Percentiles rank a stretch among this genome's conserved stretches.
Conservation (phyloP, 2,329 filamentous ascomycete species). For the Alternaria sp. region DNA sequence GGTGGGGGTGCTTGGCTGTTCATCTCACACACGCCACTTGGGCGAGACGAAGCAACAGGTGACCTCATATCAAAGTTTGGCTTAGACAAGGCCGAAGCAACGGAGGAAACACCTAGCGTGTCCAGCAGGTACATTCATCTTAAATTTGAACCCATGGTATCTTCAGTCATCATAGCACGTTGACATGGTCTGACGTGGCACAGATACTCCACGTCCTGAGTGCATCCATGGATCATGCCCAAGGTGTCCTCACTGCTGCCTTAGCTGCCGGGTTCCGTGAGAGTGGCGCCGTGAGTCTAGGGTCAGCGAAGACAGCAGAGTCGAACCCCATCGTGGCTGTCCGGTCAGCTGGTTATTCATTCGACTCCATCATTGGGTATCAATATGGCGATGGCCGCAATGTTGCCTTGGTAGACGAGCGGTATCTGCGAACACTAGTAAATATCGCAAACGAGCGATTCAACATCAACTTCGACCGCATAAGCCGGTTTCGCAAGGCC, state of each 20-base stretch:
- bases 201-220: constrained; percentile 90
- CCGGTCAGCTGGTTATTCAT: constrained; percentile 78
- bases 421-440: constrained; percentile 72
- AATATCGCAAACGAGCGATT: constrained; percentile 78
- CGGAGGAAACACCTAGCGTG: constrained; percentile 7
- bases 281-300: constrained; percentile 78
- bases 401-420: constrained; percentile 63
- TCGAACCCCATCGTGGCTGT: constrained; percentile 80
- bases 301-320: constrained; percentile 44
- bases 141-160: constrained; percentile 94
- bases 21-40: constrained; percentile 80
- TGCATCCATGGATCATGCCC: constrained; percentile 75
- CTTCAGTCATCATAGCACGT: constrained; percentile 31
- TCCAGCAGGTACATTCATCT: constrained; percentile 70
- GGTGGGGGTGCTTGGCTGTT: constrained; percentile 80
- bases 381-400: constrained; percentile 47
- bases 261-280: constrained; percentile 87
- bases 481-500: constrained; percentile 66
- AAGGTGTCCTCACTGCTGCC: constrained; percentile 76
- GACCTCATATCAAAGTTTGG: constrained; percentile 45
- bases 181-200: constrained; percentile 24
- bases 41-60: constrained; percentile 15
- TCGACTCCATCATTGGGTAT: constrained; percentile 80
- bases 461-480: constrained; percentile 70
- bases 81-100: constrained; percentile 35